Base-by-base conservation (phyloP, 345 rosid species). In the Eucalyptus curtisii region DNA sequence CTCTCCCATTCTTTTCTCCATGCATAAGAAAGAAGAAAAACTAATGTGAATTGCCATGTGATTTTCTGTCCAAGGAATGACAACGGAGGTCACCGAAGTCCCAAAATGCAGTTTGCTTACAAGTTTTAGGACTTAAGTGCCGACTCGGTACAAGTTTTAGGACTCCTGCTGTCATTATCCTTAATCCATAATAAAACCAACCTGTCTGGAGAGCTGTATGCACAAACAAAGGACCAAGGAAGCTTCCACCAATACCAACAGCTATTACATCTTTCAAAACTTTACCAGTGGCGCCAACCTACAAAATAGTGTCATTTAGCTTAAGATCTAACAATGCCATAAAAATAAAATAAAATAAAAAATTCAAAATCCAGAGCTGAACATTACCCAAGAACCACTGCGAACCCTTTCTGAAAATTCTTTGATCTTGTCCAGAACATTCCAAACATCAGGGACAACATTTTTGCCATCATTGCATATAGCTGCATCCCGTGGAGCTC, bases 281-380 rank as follows among this genome's bases (percentile, higher is more conserved):
- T 91, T 98, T 95, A 59, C 99, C 99, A 8, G 99, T 98, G 87
- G 99, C 97, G 89, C 99, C 99, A 91, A 97, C 94, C 99, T 98
- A 90, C 88, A 89, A 93, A 91, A 25, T 49, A 88, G 80, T 89
- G 53, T 88, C 55, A 17, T 86, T 89, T 86, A 90, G 76, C 90
- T 50, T 59, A 87, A 87, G 80, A 92, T 87, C 76, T 68, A 45
- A 64, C 37, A 86, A 50, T 88, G 88, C 37, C 53, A 42, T 30
- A n/a, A 24, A 81, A 53, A 92, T 52, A 52, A 50, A 50, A 50
- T 52, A 44, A 45, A 45, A 45, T 8, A n/a, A 20, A 81, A 53
- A 92, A 86, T 50, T 81, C 49, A 87, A 79, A 48, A 48, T 88
- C 85, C 85, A 79, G 47, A 45, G 86, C 33, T 55, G 55, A 16